phyloP scores from a whole-genome alignment of 2,329 filamentous ascomycete genomes.

The Emericellopsis atlantica region DNA sequence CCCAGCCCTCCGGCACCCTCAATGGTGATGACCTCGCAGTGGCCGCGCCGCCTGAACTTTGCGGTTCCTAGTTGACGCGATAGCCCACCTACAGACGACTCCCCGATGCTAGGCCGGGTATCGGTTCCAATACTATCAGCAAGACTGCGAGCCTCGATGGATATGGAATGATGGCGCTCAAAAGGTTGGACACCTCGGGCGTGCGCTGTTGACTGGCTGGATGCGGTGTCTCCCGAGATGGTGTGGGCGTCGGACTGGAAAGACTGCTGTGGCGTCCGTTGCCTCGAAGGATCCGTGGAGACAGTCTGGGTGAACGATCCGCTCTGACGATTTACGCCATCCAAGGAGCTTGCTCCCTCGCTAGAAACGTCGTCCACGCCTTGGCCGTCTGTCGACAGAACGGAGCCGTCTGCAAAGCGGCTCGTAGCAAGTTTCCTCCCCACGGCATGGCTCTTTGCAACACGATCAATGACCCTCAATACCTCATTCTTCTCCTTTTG shows the following conservation, averaged over 20 bases:
- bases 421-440: conserved; percentile 26
- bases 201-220: conserved; percentile 28
- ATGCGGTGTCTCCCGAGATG: conserved; percentile 30
- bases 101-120: conserved; percentile 26
- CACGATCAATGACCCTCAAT: conserved; percentile 62
- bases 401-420: conserved; percentile 41
- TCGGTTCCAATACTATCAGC: conserved; percentile 26
- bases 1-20: conserved; percentile 51
- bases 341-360: conserved; percentile 41
- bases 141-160: conserved; percentile 32
- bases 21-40: conserved; percentile 50
- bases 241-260: conserved; percentile 29
- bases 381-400: conserved; percentile 34
- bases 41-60: conserved; percentile 48
- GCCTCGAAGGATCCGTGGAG: conserved; percentile 24
- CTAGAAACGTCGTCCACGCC: conserved; percentile 42
- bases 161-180: conserved; percentile 40
- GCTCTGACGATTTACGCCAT: conserved; percentile 35
- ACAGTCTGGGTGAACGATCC: conserved; percentile 34
- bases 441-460: conserved; percentile 51
- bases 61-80: conserved; percentile 40
- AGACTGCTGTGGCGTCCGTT: conserved; percentile 10
- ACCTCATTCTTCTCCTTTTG: conserved; percentile 59
- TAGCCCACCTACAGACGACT: conserved; percentile 34
- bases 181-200: conserved; percentile 29